Base-by-base conservation (phyloP, 2,329 filamentous ascomycete species). In the Aspergillus sp. region DNA sequence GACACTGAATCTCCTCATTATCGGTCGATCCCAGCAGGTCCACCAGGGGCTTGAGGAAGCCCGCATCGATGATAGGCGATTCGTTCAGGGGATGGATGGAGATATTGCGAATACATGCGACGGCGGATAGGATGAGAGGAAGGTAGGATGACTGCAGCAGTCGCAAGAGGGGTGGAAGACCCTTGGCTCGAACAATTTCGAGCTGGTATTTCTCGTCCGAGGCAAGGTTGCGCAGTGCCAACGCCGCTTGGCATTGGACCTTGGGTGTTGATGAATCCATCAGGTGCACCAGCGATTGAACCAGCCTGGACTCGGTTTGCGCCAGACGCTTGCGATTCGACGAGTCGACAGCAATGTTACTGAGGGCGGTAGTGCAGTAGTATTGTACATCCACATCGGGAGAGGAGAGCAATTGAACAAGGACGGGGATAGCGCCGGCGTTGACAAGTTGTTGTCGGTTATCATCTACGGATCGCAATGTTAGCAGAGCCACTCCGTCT, bases 151-250 rank as follows among this genome's bases (percentile, higher is more conserved):
- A 97, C 77, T 97, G 93, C 19, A 99, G 84, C 17, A 99, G 88
- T 65, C 91, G 90, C 57, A 98, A 85, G 49, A 99, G 85, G 32
- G 94, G 92, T 50, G 87, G 86, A 17, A 99, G 85, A 23, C 95
- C 95, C 66, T 91, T 88, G 45, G 92, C 90, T 63, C 92, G 88
- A 41, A 99, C 95, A 69, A 99, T 98, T 73, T 99, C 95, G 52
- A 99, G 87, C 78, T 99, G 95, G 73, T 99, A 99, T 75, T 97
- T 97, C 76, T 99, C 95, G 74, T 99, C 95, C 13, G 95, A 99
- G 4, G 95, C 95, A 55, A 99, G 83, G 74, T 99, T 99, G 70
- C 95, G 88, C 54, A 99, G 86, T 25, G 95, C 95, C 47, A 99
- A 82, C 21, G 95, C 95, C 56, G 95, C 95, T 80, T 99, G 95